A percentile compares a stretch with the other conserved stretches of the same genome.
Evolutionary conservation across 495 filamentous ascomycete genomes (phyloP).

Genomic region (Neurospora discreta): DNA sequence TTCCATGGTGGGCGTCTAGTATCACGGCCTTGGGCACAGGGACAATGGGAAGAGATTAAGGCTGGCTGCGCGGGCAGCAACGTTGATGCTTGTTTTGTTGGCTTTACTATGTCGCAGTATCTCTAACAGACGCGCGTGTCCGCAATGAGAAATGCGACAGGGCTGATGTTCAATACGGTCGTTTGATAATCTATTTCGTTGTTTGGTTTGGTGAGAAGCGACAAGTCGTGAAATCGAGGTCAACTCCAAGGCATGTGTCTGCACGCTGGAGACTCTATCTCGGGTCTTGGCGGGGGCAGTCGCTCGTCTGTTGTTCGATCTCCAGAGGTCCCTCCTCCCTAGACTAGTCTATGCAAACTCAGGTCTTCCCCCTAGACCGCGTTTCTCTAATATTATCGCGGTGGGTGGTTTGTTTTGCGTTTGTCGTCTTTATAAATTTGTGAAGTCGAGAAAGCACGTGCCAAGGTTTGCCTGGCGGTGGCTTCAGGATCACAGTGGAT

Average conservation of each 20-base stretch:
- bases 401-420: background rate
- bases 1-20: slow-evolving; percentile 51
- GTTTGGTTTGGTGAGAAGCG: background rate
- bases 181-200: background rate
- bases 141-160: background rate
- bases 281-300: background rate
- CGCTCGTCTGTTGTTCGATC: background rate
- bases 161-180: background rate
- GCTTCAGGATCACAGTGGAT: background rate
- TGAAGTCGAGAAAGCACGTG: background rate
- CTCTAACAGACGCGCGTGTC: background rate
- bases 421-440: background rate
- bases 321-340: background rate
- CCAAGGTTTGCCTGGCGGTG: background rate
- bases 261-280: background rate
- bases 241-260: background rate
- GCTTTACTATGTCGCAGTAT: background rate
- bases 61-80: background rate
- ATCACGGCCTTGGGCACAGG: background rate
- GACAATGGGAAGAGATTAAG: background rate
- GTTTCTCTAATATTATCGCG: background rate
- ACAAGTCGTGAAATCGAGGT: background rate
- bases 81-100: background rate
- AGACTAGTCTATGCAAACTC: background rate
- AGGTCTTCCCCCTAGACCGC: background rate